Evolutionary conservation across 306 rosid genomes (phyloP).

Genomic region (Quercus wislizeni): DNA sequence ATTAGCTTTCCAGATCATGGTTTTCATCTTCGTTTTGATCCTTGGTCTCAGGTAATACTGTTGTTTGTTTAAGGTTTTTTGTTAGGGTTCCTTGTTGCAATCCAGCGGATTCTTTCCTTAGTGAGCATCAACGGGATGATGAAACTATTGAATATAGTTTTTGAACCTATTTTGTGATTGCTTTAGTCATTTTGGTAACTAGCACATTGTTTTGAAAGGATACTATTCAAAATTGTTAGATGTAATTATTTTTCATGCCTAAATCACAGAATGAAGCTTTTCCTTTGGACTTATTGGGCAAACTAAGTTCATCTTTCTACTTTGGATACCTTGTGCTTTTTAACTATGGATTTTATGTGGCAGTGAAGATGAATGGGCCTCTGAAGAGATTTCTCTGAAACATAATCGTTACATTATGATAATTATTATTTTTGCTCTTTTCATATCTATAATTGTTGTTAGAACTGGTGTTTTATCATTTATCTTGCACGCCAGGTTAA

Average conservation of each 20-base stretch:
- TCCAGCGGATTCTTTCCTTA: neutral
- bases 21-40: constrained; percentile 95
- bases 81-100: neutral
- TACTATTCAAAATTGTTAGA: neutral
- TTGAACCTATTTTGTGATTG: neutral
- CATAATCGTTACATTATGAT: neutral
- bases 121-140: neutral
- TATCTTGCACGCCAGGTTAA: neutral
- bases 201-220: neutral
- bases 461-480: neutral
- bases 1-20: constrained; percentile 98
- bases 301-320: neutral
- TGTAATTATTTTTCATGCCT: neutral
- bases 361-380: neutral
- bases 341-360: neutral
- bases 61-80: neutral
- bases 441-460: neutral
- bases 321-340: neutral
- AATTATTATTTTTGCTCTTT: neutral
- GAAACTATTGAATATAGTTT: neutral
- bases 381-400: neutral
- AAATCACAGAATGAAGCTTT: neutral
- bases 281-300: neutral
- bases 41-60: constrained; percentile 87
- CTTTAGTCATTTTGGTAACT: neutral